A percentile compares a stretch with the other conserved stretches of the same genome.
phyloP scores from a whole-genome alignment of 345 rosid species.

The Odontarrhena argentea region DNA sequence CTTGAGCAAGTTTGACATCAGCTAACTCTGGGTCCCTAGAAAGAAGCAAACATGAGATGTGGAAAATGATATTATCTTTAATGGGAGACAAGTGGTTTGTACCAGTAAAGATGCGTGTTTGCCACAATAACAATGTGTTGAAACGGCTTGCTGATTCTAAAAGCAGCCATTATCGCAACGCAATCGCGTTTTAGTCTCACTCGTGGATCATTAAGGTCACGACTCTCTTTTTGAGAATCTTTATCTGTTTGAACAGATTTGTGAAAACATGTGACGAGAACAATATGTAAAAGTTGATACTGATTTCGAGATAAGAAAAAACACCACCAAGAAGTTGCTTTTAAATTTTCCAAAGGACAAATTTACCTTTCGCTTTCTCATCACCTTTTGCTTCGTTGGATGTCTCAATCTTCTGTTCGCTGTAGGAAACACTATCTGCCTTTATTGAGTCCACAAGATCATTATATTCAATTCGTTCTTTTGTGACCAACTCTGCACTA shows the following conservation, averaged over 20 bases:
- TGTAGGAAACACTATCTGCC: slow-evolving; percentile 41
- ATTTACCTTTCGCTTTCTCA: slow-evolving; percentile 50
- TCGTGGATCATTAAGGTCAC: slow-evolving; percentile 78
- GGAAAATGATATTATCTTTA: slow-evolving; percentile 5
- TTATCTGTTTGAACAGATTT: slow-evolving; percentile 21
- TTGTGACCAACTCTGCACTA: slow-evolving; percentile 81
- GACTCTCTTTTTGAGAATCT: slow-evolving; percentile 48
- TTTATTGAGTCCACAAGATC: slow-evolving; percentile 65
- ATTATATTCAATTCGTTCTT: slow-evolving; percentile 83
- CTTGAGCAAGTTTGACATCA: slow-evolving; percentile 97
- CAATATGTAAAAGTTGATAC: slow-evolving; percentile 9
- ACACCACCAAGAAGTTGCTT: slow-evolving; percentile 20
- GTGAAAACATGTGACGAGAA: slow-evolving; percentile 28
- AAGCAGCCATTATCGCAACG: slow-evolving; percentile 93
- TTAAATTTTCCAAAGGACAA: slow-evolving; percentile 13
- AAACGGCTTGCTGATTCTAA: slow-evolving; percentile 62
- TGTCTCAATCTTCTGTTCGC: slow-evolving; percentile 40
- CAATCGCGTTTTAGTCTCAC: slow-evolving; percentile 86
- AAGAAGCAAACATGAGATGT: slow-evolving; percentile 20
- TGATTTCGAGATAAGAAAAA: slow-evolving; percentile 33
- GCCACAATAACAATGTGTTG: slow-evolving; percentile 68
- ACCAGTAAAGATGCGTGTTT: slow-evolving; percentile 93
- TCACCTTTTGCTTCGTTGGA: slow-evolving; percentile 39
- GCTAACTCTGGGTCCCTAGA: slow-evolving; percentile 91
- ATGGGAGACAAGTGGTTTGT: slow-evolving; percentile 22